phyloP scores from a whole-genome alignment of 2,329 filamentous ascomycete genomes.

The Apiospora kogelbergensis region DNA sequence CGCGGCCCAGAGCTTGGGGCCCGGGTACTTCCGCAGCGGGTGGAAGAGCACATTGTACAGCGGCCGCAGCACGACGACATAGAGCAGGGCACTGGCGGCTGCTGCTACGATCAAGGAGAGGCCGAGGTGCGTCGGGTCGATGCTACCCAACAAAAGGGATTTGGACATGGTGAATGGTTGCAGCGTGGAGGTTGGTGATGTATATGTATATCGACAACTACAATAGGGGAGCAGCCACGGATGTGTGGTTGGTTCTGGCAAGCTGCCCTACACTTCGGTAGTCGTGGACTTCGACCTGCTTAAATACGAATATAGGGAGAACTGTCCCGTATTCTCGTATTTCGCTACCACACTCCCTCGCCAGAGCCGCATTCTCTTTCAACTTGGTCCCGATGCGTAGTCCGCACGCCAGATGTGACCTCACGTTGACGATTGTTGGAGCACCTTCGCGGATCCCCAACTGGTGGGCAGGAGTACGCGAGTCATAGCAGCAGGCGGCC shows the following conservation, averaged over 20 bases:
- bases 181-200: background rate
- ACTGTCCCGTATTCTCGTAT: too few relatives aligned
- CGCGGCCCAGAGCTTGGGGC: constrained; percentile 20
- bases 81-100: background rate
- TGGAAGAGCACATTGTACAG: constrained; percentile 24
- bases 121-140: background rate
- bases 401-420: background rate
- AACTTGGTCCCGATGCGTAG: background rate
- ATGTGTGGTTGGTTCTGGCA: too few relatives aligned
- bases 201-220: background rate
- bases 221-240: too few relatives aligned
- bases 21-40: constrained; percentile 22
- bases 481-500: background rate
- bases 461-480: background rate
- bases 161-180: background rate
- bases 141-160: too few relatives aligned
- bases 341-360: background rate
- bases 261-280: background rate
- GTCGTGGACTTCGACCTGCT: too few relatives aligned
- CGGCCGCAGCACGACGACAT: background rate
- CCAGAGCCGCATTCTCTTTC: background rate
- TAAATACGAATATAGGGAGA: background rate
- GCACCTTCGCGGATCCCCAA: background rate
- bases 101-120: background rate
- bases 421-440: background rate